Evolutionary conservation across 2,329 filamentous ascomycete genomes (phyloP).

Genomic region (Ophiocordyceps robertsii): DNA sequence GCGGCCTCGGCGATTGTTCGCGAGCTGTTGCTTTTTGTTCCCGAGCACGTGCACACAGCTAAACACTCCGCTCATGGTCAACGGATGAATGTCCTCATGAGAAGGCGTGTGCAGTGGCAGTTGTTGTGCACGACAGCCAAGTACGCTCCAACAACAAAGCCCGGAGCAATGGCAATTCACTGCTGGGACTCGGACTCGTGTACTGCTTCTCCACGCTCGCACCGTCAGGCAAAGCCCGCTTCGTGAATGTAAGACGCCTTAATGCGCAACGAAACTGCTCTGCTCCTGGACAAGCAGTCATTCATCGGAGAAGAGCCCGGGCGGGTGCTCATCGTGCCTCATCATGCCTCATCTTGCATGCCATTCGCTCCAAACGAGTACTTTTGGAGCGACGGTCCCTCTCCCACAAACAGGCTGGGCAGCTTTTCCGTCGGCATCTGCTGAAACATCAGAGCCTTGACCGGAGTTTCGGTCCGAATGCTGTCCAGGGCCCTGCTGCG

Average conservation of each 20-base stretch:
- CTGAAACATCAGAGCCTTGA: conserved; percentile 32
- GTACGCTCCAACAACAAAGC: no score
- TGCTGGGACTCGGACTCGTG: not conserved
- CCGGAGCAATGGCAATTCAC: not conserved
- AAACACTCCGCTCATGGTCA: no score
- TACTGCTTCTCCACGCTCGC: not conserved
- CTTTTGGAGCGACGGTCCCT: conserved; percentile 23
- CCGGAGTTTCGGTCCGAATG: conserved; percentile 13
- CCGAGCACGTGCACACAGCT: no score
- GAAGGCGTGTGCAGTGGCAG: no score
- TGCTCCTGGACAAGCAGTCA: no score
- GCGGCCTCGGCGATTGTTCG: no score
- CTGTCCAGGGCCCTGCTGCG: conserved; percentile 10
- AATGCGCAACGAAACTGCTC: not conserved
- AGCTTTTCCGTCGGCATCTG: conserved; percentile 27
- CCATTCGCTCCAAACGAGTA: conserved; percentile 26
- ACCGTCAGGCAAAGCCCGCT: not conserved
- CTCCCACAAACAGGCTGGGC: conserved; percentile 33
- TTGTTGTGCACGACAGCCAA: no score
- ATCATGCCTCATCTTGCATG: conserved; percentile 21
- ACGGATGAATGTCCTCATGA: no score
- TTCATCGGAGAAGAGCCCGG: not conserved
- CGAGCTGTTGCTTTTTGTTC: no score
- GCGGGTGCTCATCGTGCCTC: not conserved
- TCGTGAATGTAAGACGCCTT: not conserved